A percentile compares a stretch with the other conserved stretches of the same genome.
phyloP scores from a whole-genome alignment of 202 grass and related monocot species.

The Panicum virgatum region DNA sequence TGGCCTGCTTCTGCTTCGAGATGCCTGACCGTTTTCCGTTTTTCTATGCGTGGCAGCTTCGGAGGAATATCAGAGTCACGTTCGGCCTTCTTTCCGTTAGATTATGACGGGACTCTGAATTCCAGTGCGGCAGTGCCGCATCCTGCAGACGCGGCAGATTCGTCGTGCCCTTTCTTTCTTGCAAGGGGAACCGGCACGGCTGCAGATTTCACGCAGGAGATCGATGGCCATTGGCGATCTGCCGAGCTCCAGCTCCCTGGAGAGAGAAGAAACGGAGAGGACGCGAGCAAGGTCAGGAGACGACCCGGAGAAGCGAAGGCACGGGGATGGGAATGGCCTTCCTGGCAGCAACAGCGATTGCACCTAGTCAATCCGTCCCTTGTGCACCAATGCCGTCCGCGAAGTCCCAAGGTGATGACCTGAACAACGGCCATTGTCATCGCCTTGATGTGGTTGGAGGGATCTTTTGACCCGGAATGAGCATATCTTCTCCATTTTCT shows the following conservation, averaged over 20 bases:
- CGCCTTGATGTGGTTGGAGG: background rate
- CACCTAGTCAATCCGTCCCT: background rate
- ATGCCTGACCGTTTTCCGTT: background rate
- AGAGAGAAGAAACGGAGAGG: background rate
- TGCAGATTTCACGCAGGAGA: background rate
- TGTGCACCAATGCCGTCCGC: background rate
- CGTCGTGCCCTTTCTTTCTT: background rate
- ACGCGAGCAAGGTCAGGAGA: background rate
- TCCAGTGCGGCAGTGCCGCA: background rate
- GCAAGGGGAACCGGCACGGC: too few species aligned
- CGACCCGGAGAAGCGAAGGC: background rate
- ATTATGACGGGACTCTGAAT: background rate
- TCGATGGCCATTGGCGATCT: background rate
- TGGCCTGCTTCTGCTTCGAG: background rate
- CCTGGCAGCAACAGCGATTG: background rate
- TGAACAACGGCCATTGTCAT: background rate
- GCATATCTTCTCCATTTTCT: background rate
- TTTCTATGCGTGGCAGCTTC: background rate
- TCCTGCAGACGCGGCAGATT: background rate
- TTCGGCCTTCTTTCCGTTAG: background rate
- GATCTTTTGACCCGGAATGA: conserved; percentile 1
- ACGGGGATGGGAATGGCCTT: background rate
- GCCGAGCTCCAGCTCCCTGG: background rate
- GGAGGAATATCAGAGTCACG: background rate
- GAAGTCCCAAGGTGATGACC: background rate